Conservation (phyloP, 2,329 filamentous ascomycete species). For the Periconia digitata region DNA sequence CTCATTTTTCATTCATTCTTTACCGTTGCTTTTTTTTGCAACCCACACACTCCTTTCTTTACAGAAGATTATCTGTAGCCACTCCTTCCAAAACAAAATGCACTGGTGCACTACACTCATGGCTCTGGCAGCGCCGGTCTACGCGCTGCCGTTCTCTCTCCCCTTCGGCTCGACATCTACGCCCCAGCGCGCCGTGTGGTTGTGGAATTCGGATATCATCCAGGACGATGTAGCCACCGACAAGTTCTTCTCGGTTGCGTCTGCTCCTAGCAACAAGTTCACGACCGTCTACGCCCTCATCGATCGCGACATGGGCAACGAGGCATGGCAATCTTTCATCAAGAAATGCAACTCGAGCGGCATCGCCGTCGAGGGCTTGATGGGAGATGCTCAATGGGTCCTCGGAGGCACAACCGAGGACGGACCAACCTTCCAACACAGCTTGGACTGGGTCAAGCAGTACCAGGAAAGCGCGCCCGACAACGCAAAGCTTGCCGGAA, state of each 20-base stretch:
- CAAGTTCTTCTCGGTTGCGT: conserved; percentile 8
- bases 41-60: background rate
- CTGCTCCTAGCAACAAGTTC: conserved; percentile 3
- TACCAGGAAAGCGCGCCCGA: conserved; percentile 7
- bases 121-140: background rate
- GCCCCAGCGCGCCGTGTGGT: conserved; percentile 10
- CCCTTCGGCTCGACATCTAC: background rate
- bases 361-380: conserved; percentile 10
- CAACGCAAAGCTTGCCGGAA: conserved; percentile 8
- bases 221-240: conserved; percentile 2
- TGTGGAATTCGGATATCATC: conserved; percentile 13
- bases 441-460: conserved; percentile 10
- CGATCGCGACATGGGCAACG: conserved; percentile 12
- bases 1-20: background rate
- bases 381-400: conserved; percentile 13
- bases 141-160: background rate
- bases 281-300: conserved; percentile 9
- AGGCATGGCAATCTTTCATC: conserved; percentile 7
- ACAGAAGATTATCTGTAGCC: background rate
- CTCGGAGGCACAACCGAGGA: conserved; percentile 4
- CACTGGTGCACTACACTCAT: background rate
- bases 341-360: conserved; percentile 9
- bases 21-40: too few species aligned
- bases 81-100: background rate
- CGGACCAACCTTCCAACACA: conserved; percentile 7